phyloP scores from a whole-genome alignment of 441 rosid genomes.

The Euphorbia corollata region DNA sequence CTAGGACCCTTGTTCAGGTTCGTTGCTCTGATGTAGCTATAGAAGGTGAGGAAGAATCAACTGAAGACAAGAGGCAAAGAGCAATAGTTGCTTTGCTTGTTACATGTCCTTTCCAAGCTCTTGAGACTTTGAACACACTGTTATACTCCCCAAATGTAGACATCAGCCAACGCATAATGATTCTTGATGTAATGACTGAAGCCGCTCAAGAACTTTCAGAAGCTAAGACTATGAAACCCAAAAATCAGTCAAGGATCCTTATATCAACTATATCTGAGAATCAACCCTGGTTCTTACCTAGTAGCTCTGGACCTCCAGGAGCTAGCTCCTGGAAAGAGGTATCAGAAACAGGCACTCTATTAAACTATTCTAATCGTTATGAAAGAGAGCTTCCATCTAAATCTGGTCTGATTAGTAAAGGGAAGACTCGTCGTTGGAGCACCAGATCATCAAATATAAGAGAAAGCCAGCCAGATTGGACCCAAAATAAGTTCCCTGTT shows the following conservation, averaged over 20 bases:
- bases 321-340: slow-evolving; percentile 75
- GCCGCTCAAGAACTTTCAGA: slow-evolving; percentile 90
- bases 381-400: slow-evolving; percentile 82
- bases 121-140: slow-evolving; percentile 52
- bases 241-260: slow-evolving; percentile 40
- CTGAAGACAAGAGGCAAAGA: slow-evolving; percentile 90
- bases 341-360: slow-evolving; percentile 49
- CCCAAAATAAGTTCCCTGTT: slow-evolving; percentile 73
- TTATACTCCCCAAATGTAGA: slow-evolving; percentile 85
- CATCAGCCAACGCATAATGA: slow-evolving; percentile 92
- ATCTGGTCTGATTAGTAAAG: slow-evolving; percentile 48
- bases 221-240: slow-evolving; percentile 52
- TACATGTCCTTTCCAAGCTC: slow-evolving; percentile 70
- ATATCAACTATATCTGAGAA: slow-evolving; percentile 66
- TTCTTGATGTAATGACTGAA: slow-evolving; percentile 86
- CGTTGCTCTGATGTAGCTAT: slow-evolving; percentile 81
- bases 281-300: slow-evolving; percentile 94
- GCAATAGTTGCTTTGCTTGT: slow-evolving; percentile 78
- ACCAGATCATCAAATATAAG: slow-evolving; percentile 37
- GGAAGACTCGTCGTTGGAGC: slow-evolving; percentile 83
- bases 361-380: slow-evolving; percentile 68
- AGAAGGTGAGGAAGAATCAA: slow-evolving; percentile 94
- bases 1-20: slow-evolving; percentile 72
- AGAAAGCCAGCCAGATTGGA: slow-evolving; percentile 44
- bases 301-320: slow-evolving; percentile 59